These are phyloP conservation scores for Aspergillus candidus DNA, from an alignment of 2,329 filamentous ascomycete genomes.

Conservation along the genomic window DNA sequence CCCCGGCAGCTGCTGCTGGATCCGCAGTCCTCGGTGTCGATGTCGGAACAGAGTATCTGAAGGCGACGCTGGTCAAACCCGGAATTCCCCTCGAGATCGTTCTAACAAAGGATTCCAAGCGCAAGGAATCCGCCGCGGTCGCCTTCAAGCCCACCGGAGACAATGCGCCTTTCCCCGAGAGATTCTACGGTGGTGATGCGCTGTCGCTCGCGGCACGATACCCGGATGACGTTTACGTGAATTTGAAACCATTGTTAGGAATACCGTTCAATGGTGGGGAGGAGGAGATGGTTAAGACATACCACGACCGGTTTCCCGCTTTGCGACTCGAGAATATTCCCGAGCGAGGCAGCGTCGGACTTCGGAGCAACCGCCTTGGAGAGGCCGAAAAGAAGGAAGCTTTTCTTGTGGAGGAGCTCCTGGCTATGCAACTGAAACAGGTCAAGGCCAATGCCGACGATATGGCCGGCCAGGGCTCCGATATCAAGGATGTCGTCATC, in stretches of 20 bases:
- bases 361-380: constrained; percentile 67
- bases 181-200: constrained; percentile 87
- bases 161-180: constrained; percentile 70
- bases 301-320: constrained; percentile 69
- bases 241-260: constrained; percentile 86
- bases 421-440: constrained; percentile 94
- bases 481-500: constrained; percentile 75
- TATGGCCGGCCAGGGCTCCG: constrained; percentile 67
- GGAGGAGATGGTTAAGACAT: constrained; percentile 57
- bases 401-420: constrained; percentile 79
- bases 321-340: constrained; percentile 57
- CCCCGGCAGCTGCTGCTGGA: constrained; percentile 53
- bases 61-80: constrained; percentile 90
- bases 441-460: constrained; percentile 82
- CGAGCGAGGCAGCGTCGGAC: constrained; percentile 64
- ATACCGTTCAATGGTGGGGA: constrained; percentile 45
- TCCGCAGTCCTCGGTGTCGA: constrained; percentile 87
- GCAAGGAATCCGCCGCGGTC: constrained; percentile 87
- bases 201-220: constrained; percentile 80
- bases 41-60: constrained; percentile 93
- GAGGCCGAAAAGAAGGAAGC: constrained; percentile 57
- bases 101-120: constrained; percentile 92
- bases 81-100: constrained; percentile 97
- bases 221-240: constrained; percentile 88
- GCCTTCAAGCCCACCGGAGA: constrained; percentile 83